Evolutionary conservation across 2,329 filamentous ascomycete genomes (phyloP).

Genomic region (Fusarium pseudograminearum): DNA sequence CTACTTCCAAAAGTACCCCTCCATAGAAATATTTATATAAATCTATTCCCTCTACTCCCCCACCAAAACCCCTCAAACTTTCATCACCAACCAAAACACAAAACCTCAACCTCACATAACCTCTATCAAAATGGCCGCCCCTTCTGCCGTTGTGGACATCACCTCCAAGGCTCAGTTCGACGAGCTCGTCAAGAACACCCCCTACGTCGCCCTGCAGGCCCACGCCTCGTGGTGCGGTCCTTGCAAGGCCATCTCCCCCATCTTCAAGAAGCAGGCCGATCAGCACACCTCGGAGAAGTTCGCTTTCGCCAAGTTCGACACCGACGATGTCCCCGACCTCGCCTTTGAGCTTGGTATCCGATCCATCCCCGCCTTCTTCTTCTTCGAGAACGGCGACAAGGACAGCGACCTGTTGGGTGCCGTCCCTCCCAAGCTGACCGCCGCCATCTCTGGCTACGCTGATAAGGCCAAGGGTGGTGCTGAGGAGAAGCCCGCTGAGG

Average conservation of each 20-base stretch:
- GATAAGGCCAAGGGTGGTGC: constrained; percentile 45
- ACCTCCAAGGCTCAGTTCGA: constrained; percentile 61
- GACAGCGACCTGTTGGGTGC: constrained; percentile 59
- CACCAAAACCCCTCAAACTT: constrained; percentile 38
- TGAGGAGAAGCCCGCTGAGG: constrained; percentile 28
- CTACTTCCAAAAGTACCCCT: constrained; percentile 13
- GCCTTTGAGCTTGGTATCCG: constrained; percentile 63
- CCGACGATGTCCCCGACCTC: constrained; percentile 65
- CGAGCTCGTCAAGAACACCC: constrained; percentile 60
- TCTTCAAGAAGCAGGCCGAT: constrained; percentile 63
- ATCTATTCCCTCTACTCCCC: constrained; percentile 12
- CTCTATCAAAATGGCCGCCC: constrained; percentile 45
- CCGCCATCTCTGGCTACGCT: constrained; percentile 43
- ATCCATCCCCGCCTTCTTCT: constrained; percentile 70
- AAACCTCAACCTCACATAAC: not conserved
- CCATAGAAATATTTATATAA: constrained; percentile 19
- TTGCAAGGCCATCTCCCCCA: constrained; percentile 69
- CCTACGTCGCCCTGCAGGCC: constrained; percentile 68
- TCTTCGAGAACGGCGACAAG: constrained; percentile 67
- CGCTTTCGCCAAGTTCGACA: constrained; percentile 70
- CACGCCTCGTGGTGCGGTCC: constrained; percentile 71
- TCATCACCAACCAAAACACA: constrained; percentile 9
- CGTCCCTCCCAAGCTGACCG: constrained; percentile 52
- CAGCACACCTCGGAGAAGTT: constrained; percentile 55
- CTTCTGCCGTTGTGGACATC: constrained; percentile 53